Percentiles rank a stretch among this genome's conserved stretches.
Conservation (phyloP, 352 stramenopile species). For the Pythium monospermum region DNA sequence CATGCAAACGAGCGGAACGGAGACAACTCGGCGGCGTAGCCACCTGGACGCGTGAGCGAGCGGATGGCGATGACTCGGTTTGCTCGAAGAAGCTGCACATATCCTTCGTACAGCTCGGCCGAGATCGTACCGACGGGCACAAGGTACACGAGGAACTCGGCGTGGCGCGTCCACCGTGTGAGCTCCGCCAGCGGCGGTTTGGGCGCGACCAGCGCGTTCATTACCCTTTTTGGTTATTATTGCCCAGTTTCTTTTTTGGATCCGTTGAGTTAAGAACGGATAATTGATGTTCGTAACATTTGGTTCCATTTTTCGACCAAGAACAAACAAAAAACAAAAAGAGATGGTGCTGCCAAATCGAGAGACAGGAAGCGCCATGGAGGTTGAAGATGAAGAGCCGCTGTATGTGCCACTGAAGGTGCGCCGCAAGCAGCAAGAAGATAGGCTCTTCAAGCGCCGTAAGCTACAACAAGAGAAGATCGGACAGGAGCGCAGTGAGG, state of each 20-base stretch:
- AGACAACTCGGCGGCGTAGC: slow-evolving; percentile 76
- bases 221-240: too few species aligned
- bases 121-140: slow-evolving; percentile 70
- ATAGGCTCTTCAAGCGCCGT: slow-evolving; percentile 49
- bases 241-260: background rate
- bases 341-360: background rate
- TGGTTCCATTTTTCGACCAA: background rate
- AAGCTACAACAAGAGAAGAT: slow-evolving; percentile 48
- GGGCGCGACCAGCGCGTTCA: slow-evolving; percentile 31
- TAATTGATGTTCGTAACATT: background rate
- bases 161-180: slow-evolving; percentile 51
- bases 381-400: slow-evolving; percentile 31
- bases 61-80: slow-evolving; percentile 54
- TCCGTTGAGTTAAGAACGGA: background rate
- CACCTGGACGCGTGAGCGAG: slow-evolving; percentile 64
- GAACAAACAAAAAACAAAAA: slow-evolving; percentile 3
- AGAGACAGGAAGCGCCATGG: too few species aligned
- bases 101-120: slow-evolving; percentile 46
- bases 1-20: slow-evolving; percentile 75
- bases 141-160: slow-evolving; percentile 80
- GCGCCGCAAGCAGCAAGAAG: slow-evolving; percentile 60
- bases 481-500: slow-evolving; percentile 34
- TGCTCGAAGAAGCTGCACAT: slow-evolving; percentile 51
- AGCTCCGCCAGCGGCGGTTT: slow-evolving; percentile 22
- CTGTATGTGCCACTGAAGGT: slow-evolving; percentile 83